A percentile compares a stretch with the other conserved stretches of the same genome.
Conservation (phyloP, 495 filamentous ascomycete genomes). For the Aspergillus sclerotioniger region DNA sequence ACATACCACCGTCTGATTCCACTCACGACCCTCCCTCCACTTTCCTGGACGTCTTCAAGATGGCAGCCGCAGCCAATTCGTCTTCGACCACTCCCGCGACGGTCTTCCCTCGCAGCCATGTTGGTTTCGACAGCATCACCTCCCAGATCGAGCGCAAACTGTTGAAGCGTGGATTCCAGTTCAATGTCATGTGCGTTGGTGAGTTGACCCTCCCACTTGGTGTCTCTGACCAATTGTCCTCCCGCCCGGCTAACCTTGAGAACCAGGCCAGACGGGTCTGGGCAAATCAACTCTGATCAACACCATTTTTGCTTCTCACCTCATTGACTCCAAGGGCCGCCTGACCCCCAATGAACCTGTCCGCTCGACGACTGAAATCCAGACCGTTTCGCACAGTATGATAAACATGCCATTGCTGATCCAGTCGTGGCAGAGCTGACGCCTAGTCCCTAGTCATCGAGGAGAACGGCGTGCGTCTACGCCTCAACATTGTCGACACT, state of each 20-base stretch:
- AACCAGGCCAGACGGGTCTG: slow-evolving; percentile 90
- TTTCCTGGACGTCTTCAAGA: slow-evolving; percentile 27
- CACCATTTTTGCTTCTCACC: slow-evolving; percentile 99
- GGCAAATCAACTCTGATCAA: slow-evolving; percentile 99
- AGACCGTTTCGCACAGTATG: slow-evolving; percentile 87
- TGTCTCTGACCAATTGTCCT: not conserved
- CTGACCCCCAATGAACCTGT: slow-evolving; percentile 87
- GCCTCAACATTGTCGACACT: slow-evolving; percentile 78
- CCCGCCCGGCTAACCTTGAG: slow-evolving; percentile 14
- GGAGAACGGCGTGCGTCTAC: slow-evolving; percentile 83
- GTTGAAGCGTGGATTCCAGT: slow-evolving; percentile 98
- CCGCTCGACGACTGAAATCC: slow-evolving; percentile 95
- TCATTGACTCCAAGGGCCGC: slow-evolving; percentile 98
- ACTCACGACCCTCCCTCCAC: slow-evolving; percentile 9
- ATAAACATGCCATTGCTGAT: slow-evolving; percentile 7
- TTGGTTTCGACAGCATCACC: slow-evolving; percentile 99
- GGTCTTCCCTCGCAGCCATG: slow-evolving; percentile 93
- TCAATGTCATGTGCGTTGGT: slow-evolving; percentile 99
- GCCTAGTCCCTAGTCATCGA: slow-evolving; percentile 74
- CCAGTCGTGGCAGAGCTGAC: slow-evolving; percentile 14
- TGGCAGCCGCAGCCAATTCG: slow-evolving; percentile 53
- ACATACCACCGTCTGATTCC: slow-evolving; percentile 7
- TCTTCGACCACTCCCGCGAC: slow-evolving; percentile 48
- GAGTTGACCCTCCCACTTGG: slow-evolving; percentile 38
- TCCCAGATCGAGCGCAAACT: slow-evolving; percentile 98